Evolutionary conservation across 2,329 filamentous ascomycete genomes (phyloP), one percentile per base, ranked within the genome.

Genomic region (Tolypocladium ovalisporum): DNA sequence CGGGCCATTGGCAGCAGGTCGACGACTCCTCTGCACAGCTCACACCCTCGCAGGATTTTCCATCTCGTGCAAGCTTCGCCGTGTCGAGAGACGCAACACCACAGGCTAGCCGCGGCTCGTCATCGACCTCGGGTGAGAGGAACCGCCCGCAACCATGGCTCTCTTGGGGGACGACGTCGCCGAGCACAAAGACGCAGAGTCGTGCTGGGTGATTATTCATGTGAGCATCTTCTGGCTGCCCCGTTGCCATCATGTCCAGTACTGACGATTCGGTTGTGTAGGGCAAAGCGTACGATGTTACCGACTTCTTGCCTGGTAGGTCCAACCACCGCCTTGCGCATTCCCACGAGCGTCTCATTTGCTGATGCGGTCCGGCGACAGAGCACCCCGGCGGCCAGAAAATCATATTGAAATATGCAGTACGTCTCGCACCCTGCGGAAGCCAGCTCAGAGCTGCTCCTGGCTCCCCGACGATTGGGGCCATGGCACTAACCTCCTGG

Each of bases 321-420:
- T 68, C 29, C 22, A 1, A 7, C 40, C 3, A 27, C 40, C 12
- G 12, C 34, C 13, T 35, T 15, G 1, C 37, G 6, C 57, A 56
- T 57, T 17, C n/a, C 34, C 9, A 2, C 22, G 19, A 19, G 3
- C 8, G 15, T 4, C 1, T 10, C 4, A 19, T 27, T n/a, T 39
- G 42, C 42, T 54, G 47, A 52, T 19, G 27, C 12, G 36, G 22
- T 24, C 10, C 51, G 8, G 15, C 6, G 19, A 36, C 64, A 85
- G 90, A 96, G 71, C 91, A 96, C 68, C 92, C 92, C 29, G 92
- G 92, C 60, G 92, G 90, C 40, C 81, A 85, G 63, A 94, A 93
- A 69, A 95, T 97, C 71, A 97, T 99, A 67, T 82, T 99, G 62
- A 96, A 96, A 76, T 96, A 97, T 75, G 92, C 92, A 35, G 81